Evolutionary conservation across 1,284 basidiomycete genomes (phyloP).

Genomic region (Austropuccinia psidii): DNA sequence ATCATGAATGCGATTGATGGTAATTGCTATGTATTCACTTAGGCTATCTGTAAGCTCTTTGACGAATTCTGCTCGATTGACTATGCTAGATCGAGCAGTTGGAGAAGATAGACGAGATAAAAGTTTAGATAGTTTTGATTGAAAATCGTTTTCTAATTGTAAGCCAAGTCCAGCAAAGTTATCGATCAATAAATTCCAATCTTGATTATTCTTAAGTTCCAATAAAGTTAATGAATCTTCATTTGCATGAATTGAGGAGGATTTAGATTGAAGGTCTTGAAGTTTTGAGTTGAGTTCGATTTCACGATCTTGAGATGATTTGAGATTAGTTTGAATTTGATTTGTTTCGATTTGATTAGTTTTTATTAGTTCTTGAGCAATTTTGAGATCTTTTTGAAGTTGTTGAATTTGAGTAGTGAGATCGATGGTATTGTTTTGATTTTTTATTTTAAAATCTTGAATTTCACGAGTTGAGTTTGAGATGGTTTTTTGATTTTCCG

Average conservation of each 20-base stretch:
- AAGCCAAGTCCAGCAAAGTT: neutral
- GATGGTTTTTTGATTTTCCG: neutral
- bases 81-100: neutral
- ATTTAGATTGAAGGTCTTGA: neutral
- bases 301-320: neutral
- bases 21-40: neutral
- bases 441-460: neutral
- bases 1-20: neutral
- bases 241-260: neutral
- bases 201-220: neutral
- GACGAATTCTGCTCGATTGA: neutral
- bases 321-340: neutral
- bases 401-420: neutral
- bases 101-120: neutral
- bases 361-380: neutral
- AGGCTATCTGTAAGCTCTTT: neutral
- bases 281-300: neutral
- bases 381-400: neutral
- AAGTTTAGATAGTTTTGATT: neutral
- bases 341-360: neutral
- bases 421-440: neutral
- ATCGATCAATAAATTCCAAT: neutral
- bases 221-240: neutral
- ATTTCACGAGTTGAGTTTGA: neutral
- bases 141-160: too few species aligned